Base-by-base conservation (phyloP, 2,329 filamentous ascomycete genomes). In the Alternaria novae-zelandiae region DNA sequence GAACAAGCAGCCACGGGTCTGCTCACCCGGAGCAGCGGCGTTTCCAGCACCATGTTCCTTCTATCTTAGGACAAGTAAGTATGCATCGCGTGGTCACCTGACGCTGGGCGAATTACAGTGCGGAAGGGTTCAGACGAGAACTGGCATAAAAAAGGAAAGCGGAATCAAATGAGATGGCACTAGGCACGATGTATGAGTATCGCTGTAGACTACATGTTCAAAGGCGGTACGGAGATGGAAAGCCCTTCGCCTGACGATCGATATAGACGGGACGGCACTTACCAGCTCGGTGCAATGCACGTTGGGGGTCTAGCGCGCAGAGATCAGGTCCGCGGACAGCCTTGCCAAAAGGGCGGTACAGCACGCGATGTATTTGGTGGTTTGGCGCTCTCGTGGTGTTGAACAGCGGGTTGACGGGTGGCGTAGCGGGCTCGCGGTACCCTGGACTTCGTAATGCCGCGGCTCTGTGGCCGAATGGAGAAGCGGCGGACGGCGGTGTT, bases 1-100 rank as follows among this genome's bases (percentile, higher is more conserved):
- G 91, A 92, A 78, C 92, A 95, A 23, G 92, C 92, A 58, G 91
- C 91, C 54, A 93, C 91, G 6, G 92, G 91, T 66, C 92, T 86
- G 75, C 91, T 94, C 67, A 95, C 92, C 72, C 89, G 87, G 71
- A 93, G 82, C 57, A 90, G 80, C 20, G 89, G 89, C 32, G 88
- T 84, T 53, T 85, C 82, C 54, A 85, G 75, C 63, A 82, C 81
- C 83, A 84, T 84, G 60, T 77, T 72, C 67, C 67, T 64, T 62
- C 47, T 51, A 41, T 13, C n/a, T 64, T 69, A 25, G 41, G 54
- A 36, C 49, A 36, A 28, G 65, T 54, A 28, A 66, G 64, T 28
- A 63, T 36, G 46, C 17, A 47, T 50, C 23, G 44, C 47, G 20
- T 23, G 17, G 21, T 56, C 46, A 61, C 50, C 26, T 45, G 54